These are phyloP conservation scores for Pyrus betulifolia DNA, from an alignment of 306 rosid species.

Conservation along the genomic window DNA sequence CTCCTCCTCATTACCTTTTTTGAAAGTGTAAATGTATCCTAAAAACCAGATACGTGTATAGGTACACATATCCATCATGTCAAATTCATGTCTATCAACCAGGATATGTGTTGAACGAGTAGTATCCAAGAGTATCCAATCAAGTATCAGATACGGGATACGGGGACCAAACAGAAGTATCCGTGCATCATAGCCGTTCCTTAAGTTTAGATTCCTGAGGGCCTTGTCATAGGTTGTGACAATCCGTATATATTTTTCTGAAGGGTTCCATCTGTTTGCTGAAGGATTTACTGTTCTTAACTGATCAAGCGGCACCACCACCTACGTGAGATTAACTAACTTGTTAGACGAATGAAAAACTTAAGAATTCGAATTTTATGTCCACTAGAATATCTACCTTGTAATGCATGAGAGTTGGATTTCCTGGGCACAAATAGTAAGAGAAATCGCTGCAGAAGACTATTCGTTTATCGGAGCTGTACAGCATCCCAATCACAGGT, in stretches of 20 bases:
- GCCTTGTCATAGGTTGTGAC: constrained; percentile 57
- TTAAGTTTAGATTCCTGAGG: constrained; percentile 35
- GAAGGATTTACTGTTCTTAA: constrained; percentile 40
- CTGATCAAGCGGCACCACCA: constrained; percentile 46
- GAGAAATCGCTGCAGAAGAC: constrained; percentile 71
- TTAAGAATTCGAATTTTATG: neutral
- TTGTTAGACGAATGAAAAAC: too few relatives aligned
- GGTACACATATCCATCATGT: too few relatives aligned
- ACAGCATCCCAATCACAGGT: constrained; percentile 63
- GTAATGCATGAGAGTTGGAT: constrained; percentile 35
- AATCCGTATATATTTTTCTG: constrained; percentile 43
- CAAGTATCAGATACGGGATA: too few relatives aligned
- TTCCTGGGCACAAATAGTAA: constrained; percentile 33
- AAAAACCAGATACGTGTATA: too few relatives aligned
- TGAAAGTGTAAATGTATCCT: too few relatives aligned
- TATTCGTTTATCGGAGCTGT: constrained; percentile 47
- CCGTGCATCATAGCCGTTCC: neutral
- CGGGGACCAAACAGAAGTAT: too few relatives aligned
- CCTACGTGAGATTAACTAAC: constrained; percentile 24
- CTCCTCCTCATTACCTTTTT: too few relatives aligned
- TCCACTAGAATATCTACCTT: constrained; percentile 35
- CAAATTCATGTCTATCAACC: too few relatives aligned
- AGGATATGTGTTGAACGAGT: too few relatives aligned
- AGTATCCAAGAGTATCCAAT: too few relatives aligned
- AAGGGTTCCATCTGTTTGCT: constrained; percentile 44